Conservation (phyloP, 768 basidiomycete genomes). For the Suillus sp. region DNA sequence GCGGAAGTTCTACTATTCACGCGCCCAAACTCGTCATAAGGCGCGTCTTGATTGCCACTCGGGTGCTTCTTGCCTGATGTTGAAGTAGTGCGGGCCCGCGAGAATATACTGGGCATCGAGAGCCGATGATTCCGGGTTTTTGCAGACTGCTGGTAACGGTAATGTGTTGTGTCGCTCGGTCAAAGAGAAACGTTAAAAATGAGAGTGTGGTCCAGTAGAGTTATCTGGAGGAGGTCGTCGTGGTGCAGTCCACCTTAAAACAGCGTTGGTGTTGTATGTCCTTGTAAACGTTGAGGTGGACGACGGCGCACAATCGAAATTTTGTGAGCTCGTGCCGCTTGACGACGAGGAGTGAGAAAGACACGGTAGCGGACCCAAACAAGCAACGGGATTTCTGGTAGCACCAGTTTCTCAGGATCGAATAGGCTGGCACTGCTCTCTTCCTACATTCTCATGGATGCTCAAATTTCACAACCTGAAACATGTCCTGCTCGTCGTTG, state of each 20-base stretch:
- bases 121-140: conserved; percentile 9
- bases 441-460: conserved; percentile 14
- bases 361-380: conserved; percentile 7
- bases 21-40: conserved; percentile 68
- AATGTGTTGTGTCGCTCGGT: conserved; percentile 16
- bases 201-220: conserved; percentile 6
- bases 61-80: conserved; percentile 47
- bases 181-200: background rate
- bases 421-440: background rate
- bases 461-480: background rate
- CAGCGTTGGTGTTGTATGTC: background rate
- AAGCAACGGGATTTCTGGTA: conserved; percentile 11
- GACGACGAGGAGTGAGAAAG: conserved; percentile 7
- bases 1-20: conserved; percentile 49
- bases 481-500: background rate
- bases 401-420: conserved; percentile 33
- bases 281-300: background rate
- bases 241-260: background rate
- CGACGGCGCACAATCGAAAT: background rate
- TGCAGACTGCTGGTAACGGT: background rate
- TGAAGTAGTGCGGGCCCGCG: conserved; percentile 66
- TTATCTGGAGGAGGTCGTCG: conserved; percentile 3
- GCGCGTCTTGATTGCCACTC: conserved; percentile 21
- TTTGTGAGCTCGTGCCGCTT: conserved; percentile 2
- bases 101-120: conserved; percentile 76